A percentile compares a stretch with the other conserved stretches of the same genome.
phyloP scores from a whole-genome alignment of 208 protist species.

The Wallacemonas sp. region DNA sequence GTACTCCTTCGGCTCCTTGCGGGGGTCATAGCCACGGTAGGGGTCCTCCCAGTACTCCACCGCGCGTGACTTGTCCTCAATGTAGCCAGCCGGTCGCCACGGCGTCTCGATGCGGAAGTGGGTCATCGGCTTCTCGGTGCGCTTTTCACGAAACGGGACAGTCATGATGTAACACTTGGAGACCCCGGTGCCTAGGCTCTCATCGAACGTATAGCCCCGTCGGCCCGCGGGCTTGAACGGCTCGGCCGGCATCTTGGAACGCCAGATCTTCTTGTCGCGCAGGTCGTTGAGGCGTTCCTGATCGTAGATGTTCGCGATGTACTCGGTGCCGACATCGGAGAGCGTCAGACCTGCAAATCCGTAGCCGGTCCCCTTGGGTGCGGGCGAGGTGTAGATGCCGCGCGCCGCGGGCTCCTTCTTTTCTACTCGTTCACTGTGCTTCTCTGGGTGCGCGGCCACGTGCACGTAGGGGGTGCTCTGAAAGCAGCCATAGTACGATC shows the following conservation, averaged over 20 bases:
- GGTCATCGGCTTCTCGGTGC: constrained; percentile 25
- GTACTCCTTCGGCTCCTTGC: constrained; percentile 72
- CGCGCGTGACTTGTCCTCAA: constrained; percentile 58
- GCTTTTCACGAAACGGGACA: constrained; percentile 64
- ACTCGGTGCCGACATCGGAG: constrained; percentile 61
- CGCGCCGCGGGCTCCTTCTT: constrained; percentile 42
- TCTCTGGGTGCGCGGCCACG: constrained; percentile 52
- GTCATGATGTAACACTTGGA: constrained; percentile 88
- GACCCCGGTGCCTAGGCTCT: constrained; percentile 57
- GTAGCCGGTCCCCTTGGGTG: constrained; percentile 69
- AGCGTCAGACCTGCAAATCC: constrained; percentile 58
- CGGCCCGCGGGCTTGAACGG: constrained; percentile 67
- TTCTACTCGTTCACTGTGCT: constrained; percentile 31
- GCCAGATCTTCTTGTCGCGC: constrained; percentile 51
- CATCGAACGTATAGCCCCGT: constrained; percentile 85
- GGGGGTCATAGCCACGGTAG: constrained; percentile 80
- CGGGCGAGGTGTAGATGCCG: constrained; percentile 80
- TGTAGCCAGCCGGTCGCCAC: constrained; percentile 77
- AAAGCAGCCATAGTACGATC: constrained; percentile 87
- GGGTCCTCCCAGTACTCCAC: constrained; percentile 91
- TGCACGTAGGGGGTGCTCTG: constrained; percentile 53
- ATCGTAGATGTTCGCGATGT: constrained; percentile 87
- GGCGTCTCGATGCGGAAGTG: constrained; percentile 66
- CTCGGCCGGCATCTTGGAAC: constrained; percentile 64
- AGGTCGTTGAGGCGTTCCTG: constrained; percentile 60